Percentiles rank a stretch among this genome's conserved stretches.
phyloP scores from a whole-genome alignment of 2,329 filamentous ascomycete species.

The Chaetomiaceae sp. region DNA sequence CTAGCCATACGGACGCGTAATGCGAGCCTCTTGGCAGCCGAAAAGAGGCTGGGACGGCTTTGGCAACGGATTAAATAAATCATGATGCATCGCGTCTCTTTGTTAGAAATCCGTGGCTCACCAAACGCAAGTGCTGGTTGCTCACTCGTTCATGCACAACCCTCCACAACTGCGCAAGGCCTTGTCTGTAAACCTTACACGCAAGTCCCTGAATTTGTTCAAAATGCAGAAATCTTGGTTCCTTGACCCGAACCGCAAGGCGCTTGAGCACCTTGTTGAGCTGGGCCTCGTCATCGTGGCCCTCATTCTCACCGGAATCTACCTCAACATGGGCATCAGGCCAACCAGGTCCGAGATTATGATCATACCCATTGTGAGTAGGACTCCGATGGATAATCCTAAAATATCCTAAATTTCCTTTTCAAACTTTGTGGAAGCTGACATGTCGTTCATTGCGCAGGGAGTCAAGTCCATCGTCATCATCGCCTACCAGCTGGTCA shows the following conservation, averaged over 20 bases:
- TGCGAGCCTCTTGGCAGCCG: too few species aligned
- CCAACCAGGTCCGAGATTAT: slow-evolving; percentile 5
- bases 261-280: background rate
- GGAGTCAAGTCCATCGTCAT: slow-evolving; percentile 37
- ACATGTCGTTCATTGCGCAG: slow-evolving; percentile 15
- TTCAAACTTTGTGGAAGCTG: background rate
- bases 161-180: too few species aligned
- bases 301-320: slow-evolving; percentile 5
- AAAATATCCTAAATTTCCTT: too few species aligned
- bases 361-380: slow-evolving; percentile 4
- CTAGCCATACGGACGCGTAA: too few species aligned
- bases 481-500: slow-evolving; percentile 37
- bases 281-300: background rate
- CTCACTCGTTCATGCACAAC: too few species aligned
- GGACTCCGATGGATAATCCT: background rate
- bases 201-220: too few species aligned
- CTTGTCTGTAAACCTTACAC: too few species aligned
- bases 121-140: too few species aligned
- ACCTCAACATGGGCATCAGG: background rate
- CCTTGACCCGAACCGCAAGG: slow-evolving; percentile 1
- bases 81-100: too few species aligned
- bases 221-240: background rate
- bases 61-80: too few species aligned
- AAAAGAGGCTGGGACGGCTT: too few species aligned
- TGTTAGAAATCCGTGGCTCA: too few species aligned